phyloP scores from a whole-genome alignment of 164 flowering plant species.

The Litsea cubeba region DNA sequence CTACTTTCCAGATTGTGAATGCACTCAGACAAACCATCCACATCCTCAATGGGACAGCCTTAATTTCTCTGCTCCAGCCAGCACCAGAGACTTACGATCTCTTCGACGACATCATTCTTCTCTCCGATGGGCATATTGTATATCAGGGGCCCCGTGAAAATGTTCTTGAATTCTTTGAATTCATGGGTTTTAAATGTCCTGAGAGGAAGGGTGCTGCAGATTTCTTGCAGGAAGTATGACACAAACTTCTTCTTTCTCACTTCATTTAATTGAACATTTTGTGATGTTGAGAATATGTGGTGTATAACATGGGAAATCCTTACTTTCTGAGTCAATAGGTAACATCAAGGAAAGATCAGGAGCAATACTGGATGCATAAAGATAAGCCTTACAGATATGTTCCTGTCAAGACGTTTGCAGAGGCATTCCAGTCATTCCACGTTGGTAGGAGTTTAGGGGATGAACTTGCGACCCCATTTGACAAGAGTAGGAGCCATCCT shows the following conservation, averaged over 20 bases:
- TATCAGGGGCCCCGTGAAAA: conserved; percentile 55
- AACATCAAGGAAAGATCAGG: conserved; percentile 62
- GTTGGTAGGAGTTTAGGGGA: conserved; percentile 37
- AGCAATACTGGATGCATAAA: conserved; percentile 49
- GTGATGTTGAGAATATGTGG: not conserved
- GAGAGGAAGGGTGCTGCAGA: conserved; percentile 56
- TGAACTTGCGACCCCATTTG: conserved; percentile 45
- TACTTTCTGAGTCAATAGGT: conserved; percentile 28
- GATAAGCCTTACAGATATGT: conserved; percentile 44
- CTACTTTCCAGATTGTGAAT: conserved; percentile 49
- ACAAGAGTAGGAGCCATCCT: conserved; percentile 47
- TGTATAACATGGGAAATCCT: not conserved
- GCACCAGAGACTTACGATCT: conserved; percentile 54
- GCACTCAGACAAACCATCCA: conserved; percentile 42
- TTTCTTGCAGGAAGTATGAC: conserved; percentile 50
- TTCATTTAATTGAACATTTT: not conserved
- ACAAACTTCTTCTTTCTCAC: not conserved
- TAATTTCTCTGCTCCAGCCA: conserved; percentile 55
- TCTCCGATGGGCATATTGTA: conserved; percentile 50
- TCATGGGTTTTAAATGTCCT: conserved; percentile 52
- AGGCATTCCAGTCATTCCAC: conserved; percentile 55
- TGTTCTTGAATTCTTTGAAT: conserved; percentile 50
- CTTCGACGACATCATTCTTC: conserved; percentile 54
- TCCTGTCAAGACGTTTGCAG: conserved; percentile 40
- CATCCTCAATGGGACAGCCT: conserved; percentile 34